phyloP scores from a whole-genome alignment of 2,329 filamentous ascomycete species.

The Colletotrichum sp. region DNA sequence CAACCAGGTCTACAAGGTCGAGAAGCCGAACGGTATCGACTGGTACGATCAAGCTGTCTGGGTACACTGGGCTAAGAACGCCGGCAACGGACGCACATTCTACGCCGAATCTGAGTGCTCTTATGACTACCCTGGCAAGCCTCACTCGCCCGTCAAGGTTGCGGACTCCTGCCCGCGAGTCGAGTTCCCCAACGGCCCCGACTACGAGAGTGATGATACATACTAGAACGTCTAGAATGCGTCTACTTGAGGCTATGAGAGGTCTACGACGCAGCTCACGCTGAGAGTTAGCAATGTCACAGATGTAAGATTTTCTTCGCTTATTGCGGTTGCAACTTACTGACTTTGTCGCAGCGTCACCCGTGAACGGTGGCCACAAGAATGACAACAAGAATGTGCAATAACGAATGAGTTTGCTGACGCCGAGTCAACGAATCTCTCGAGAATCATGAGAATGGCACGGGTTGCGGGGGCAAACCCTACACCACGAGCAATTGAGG shows the following conservation, averaged over 20 bases:
- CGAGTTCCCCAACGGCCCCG: background rate
- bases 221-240: background rate
- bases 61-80: constrained; percentile 16
- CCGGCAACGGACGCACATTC: background rate
- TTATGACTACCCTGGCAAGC: constrained; percentile 16
- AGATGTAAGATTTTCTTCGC: background rate
- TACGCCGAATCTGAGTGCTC: constrained; percentile 12
- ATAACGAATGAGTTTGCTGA: background rate
- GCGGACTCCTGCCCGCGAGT: background rate
- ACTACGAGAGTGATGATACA: background rate
- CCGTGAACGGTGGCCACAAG: background rate
- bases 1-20: background rate
- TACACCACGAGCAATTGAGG: background rate
- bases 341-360: background rate
- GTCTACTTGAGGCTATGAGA: background rate
- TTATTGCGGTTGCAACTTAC: background rate
- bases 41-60: constrained; percentile 17
- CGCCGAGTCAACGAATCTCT: background rate
- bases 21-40: background rate
- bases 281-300: background rate
- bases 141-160: background rate
- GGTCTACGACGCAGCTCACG: background rate
- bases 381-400: background rate
- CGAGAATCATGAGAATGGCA: background rate
- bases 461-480: background rate